phyloP scores from a whole-genome alignment of 768 basidiomycete genomes.

The Pleurotus giganteus region DNA sequence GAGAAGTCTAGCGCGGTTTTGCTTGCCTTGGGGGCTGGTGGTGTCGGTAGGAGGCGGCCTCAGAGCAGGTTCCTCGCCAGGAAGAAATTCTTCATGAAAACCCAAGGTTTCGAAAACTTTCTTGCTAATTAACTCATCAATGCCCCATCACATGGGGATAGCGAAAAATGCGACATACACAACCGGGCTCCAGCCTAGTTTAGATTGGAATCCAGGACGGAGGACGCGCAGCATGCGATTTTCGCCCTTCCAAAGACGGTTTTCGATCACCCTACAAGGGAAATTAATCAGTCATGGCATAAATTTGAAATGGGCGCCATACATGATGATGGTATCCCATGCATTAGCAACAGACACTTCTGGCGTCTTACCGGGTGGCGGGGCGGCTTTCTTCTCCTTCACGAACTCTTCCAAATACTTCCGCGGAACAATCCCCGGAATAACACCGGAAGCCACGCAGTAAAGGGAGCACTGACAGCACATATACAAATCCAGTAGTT shows the following conservation, averaged over 20 bases:
- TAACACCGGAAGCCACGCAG: constrained; percentile 64
- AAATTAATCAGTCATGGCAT: constrained; percentile 11
- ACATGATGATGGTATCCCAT: constrained; percentile 70
- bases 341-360: constrained; percentile 55
- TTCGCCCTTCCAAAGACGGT: constrained; percentile 73
- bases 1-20: constrained; percentile 59
- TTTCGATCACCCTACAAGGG: constrained; percentile 57
- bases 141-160: constrained; percentile 2
- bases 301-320: constrained; percentile 21
- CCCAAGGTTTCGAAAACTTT: constrained; percentile 43
- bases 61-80: constrained; percentile 41
- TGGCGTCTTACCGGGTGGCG: constrained; percentile 49
- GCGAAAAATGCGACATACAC: constrained; percentile 44
- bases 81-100: constrained; percentile 27
- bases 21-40: constrained; percentile 40
- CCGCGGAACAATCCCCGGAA: constrained; percentile 70
- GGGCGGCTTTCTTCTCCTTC: constrained; percentile 59
- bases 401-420: constrained; percentile 62
- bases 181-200: constrained; percentile 62
- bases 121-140: constrained; percentile 29
- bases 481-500: constrained; percentile 71
- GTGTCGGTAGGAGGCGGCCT: constrained; percentile 56
- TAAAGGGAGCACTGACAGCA: constrained; percentile 85
- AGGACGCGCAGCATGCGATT: constrained; percentile 51
- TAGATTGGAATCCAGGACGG: constrained; percentile 54